Base-by-base conservation (phyloP, 768 basidiomycete genomes). In the Mycena albidolilacea region DNA sequence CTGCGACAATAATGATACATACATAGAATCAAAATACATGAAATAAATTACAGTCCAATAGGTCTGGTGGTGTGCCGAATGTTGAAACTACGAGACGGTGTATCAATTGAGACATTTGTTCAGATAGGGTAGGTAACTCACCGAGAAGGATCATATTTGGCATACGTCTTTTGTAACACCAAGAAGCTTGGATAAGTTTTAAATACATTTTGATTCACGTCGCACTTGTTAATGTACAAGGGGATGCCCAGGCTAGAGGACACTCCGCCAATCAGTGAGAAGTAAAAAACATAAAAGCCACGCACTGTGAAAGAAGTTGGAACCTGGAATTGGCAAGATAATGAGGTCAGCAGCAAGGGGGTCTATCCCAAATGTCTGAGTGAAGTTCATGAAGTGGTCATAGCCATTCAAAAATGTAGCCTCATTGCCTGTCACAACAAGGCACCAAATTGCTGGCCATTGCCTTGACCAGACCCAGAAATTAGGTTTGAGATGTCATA, bases 111-210 rank as follows among this genome's bases (percentile, higher is more conserved):
- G 6, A 35, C 74, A 43, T 43, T 43, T 43, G 79, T 59, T 67
- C 19, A 48, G 17, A 35, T 1, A 4, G 30, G 30, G 30, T 30
- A 21, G 30, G 46, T 8, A 11, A 76, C 79, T 57, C 66, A 84
- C 86, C 85, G 77, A 9, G 81, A 82, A n/a, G 85, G 85, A 76
- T 87, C 86, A 67, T 87, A 87, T 73, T 86, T 87, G 9, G 75
- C 76, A 71, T 86, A 85, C 0, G 83, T 84, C n/a, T 73, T 61
- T 65, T 80, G 81, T 73, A 87, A 71, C 58, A 82, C 80, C 9
- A 81, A 74, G 62, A 80, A 86, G 19, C 76, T 72, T 0, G 83
- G 83, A 73, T 87, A 87, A 5, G 84, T 84, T 9, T 77, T 76
- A 71, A 84, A 86, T 1, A 83, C 82, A 39, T 82, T 79, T 68